These are phyloP conservation scores for Fraxinus xanthoxyloides DNA, from an alignment of 305 asterid genomes.

Conservation along the genomic window DNA sequence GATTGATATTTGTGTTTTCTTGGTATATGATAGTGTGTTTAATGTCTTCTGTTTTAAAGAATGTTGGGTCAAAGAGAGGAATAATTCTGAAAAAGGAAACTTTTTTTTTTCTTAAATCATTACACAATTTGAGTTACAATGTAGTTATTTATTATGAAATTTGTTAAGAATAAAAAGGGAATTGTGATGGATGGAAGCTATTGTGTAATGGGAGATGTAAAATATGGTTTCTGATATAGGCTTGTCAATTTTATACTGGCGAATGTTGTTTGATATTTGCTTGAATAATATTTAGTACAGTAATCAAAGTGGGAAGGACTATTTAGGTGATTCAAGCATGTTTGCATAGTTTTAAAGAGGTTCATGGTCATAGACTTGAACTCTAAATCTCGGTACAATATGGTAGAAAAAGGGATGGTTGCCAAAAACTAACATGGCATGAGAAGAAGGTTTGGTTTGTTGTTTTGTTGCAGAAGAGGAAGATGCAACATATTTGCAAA, in stretches of 20 bases:
- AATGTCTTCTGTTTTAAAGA: background rate
- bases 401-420: background rate
- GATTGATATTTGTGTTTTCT: background rate
- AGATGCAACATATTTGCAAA: background rate
- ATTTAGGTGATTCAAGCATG: background rate
- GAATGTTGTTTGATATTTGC: background rate
- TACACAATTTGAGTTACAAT: too few relatives aligned
- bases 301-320: background rate
- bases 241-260: background rate
- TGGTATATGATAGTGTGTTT: constrained; percentile 10
- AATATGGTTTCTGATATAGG: background rate
- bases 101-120: constrained; percentile 15
- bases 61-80: constrained; percentile 1
- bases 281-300: background rate
- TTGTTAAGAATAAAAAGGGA: background rate
- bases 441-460: background rate
- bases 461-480: background rate
- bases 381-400: background rate
- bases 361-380: background rate
- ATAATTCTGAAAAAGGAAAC: background rate
- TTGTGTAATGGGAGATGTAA: background rate
- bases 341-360: background rate
- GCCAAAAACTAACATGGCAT: background rate
- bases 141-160: background rate
- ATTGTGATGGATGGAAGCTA: background rate